A percentile compares a stretch with the other conserved stretches of the same genome.
Conservation (phyloP, 257 asterid species). For the Leptodermis oblonga region DNA sequence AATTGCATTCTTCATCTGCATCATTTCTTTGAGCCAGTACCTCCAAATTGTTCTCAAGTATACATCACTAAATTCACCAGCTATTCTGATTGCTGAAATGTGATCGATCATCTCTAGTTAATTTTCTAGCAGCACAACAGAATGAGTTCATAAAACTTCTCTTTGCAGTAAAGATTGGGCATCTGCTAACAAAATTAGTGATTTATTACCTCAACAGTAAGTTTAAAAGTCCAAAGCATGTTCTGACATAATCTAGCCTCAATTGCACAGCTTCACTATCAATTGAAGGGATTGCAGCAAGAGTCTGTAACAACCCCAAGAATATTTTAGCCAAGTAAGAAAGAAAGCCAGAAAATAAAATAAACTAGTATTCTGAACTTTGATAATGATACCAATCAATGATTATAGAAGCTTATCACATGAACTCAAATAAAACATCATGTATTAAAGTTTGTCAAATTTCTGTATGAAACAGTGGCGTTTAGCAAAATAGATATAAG, state of each 20-base stretch:
- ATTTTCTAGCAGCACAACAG: too few relatives aligned
- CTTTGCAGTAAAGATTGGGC: too few relatives aligned
- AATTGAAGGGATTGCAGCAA: slow-evolving; percentile 87
- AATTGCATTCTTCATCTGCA: too few relatives aligned
- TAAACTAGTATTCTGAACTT: background rate
- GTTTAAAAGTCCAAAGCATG: slow-evolving; percentile 84
- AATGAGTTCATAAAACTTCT: too few relatives aligned
- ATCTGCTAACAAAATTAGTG: slow-evolving; percentile 6
- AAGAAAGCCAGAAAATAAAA: background rate
- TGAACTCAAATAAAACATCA: background rate
- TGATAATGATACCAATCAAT: background rate
- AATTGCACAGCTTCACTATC: slow-evolving; percentile 74
- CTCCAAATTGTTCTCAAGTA: too few relatives aligned
- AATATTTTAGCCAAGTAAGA: slow-evolving; percentile 16
- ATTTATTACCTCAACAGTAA: slow-evolving; percentile 88
- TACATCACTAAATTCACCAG: too few relatives aligned
- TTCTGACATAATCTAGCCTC: slow-evolving; percentile 82
- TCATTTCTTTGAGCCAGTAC: too few relatives aligned
- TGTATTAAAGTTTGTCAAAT: background rate
- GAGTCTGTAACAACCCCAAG: slow-evolving; percentile 52
- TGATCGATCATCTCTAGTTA: too few relatives aligned
- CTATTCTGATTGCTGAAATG: too few relatives aligned
- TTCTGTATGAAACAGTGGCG: too few relatives aligned
- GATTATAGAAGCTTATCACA: background rate
- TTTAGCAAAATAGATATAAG: background rate